Evolutionary conservation across 768 basidiomycete genomes (phyloP), one percentile per base, ranked within the genome.

Genomic region (Dentipellis sp.): DNA sequence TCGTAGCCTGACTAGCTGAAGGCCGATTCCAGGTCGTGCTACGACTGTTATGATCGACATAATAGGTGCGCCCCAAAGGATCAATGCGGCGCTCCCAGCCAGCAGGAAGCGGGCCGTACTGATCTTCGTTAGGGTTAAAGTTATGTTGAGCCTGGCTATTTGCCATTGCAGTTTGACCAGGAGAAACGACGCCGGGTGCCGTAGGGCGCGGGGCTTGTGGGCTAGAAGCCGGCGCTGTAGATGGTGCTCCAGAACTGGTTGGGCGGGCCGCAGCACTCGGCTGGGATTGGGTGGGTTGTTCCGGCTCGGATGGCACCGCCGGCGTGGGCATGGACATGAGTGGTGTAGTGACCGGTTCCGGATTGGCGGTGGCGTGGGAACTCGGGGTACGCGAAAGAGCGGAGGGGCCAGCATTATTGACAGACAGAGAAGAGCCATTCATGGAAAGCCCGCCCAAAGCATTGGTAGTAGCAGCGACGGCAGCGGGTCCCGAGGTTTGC

Each of bases 41-140:
- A 55, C 97, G 87, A 9, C 91, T 92, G 69, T 97, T 98, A 73
- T 98, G 97, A 68, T 99, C 97, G 54, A 99, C 97, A 68, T 98
- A 99, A 69, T 99, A 99, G 7, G 92, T 95, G 55, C 97, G 77
- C 9, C 88, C 97, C 22, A 98, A 81, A 35, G 97, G 94, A 72
- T 99, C 97, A 55, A 94, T 91, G 47, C 97, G 89, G 58, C 97
- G 82, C 71, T 99, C 97, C 97, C 97, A 99, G 2, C 94, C 93
- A 23, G 76, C 70, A 2, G 97, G 95, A 21, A 99, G 75, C 34
- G 91, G 82, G 3, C 97, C 97, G 60, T 83, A 90, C 63, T 97
- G 94, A 72, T 99, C 97, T 48, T 92, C 89, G 58, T 86, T 88
- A 14, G 97, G 91, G 67, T 95, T 94, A 74, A 97, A 97, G 67